Evolutionary conservation across 495 filamentous ascomycete species (phyloP).

Genomic region (Penicillium cinerascens): DNA sequence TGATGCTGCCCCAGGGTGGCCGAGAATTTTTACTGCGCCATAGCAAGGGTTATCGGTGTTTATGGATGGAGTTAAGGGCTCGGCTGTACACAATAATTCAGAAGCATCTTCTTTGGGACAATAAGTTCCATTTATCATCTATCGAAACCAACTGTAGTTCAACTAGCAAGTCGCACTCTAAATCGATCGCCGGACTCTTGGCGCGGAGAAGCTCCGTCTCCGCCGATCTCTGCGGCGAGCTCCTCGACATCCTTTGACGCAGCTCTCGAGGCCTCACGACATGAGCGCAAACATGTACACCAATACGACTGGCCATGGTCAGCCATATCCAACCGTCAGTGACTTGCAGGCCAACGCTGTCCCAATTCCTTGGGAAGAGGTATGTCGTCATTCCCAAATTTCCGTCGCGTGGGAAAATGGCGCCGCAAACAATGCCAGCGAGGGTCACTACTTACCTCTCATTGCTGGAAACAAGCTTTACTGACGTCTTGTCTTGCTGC

Average conservation of each 20-base stretch:
- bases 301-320: background rate
- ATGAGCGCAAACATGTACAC: background rate
- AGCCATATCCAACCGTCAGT: background rate
- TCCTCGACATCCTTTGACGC: constrained; percentile 3
- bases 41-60: background rate
- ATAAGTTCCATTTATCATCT: background rate
- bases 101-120: background rate
- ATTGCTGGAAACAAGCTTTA: background rate
- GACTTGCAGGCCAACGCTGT: background rate
- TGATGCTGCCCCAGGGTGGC: background rate
- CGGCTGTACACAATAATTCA: constrained; percentile 4
- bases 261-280: background rate
- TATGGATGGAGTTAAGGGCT: constrained; percentile 5
- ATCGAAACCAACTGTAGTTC: background rate
- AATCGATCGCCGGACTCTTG: constrained; percentile 11
- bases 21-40: background rate
- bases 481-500: background rate
- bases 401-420: constrained; percentile 1
- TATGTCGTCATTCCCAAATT: constrained; percentile 11
- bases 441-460: background rate
- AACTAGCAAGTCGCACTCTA: background rate
- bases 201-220: constrained; percentile 25
- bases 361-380: constrained; percentile 20
- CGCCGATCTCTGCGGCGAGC: constrained; percentile 18
- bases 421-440: background rate